A percentile compares a stretch with the other conserved stretches of the same genome.
These are phyloP conservation scores for Coemansia asiatica DNA, from an alignment of 192 early-diverging fungal genomes.

Conservation along the genomic window DNA sequence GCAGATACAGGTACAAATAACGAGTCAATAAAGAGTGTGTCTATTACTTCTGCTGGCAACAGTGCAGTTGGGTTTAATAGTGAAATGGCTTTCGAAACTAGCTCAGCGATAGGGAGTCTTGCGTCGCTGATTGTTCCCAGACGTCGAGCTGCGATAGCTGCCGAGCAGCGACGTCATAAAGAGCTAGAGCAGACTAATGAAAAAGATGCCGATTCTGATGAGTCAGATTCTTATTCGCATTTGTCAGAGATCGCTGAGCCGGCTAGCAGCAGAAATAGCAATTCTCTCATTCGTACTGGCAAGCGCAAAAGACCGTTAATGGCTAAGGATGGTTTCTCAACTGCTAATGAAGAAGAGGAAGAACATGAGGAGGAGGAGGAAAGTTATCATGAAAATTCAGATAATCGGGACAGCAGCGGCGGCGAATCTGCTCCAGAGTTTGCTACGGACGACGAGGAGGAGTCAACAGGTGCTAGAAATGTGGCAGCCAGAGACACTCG, in stretches of 20 bases:
- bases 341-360: no score
- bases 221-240: not conserved
- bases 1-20: not conserved
- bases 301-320: constrained; percentile 32
- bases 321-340: no score
- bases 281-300: not conserved
- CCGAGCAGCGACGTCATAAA: constrained; percentile 3
- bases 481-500: not conserved
- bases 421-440: constrained; percentile 8
- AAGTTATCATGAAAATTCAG: constrained; percentile 47
- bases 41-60: not conserved
- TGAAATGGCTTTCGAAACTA: not conserved
- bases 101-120: not conserved
- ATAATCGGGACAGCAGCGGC: constrained; percentile 16
- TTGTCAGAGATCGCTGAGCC: not conserved
- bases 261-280: not conserved
- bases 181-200: not conserved
- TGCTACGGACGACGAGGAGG: not conserved
- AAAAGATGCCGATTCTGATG: not conserved
- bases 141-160: constrained; percentile 20
- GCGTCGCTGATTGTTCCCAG: constrained; percentile 14
- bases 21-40: not conserved
- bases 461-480: not conserved
- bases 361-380: constrained; percentile 59
- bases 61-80: not conserved